phyloP scores from a whole-genome alignment of 2,329 filamentous ascomycete species.

The Sclerotinia borealis region DNA sequence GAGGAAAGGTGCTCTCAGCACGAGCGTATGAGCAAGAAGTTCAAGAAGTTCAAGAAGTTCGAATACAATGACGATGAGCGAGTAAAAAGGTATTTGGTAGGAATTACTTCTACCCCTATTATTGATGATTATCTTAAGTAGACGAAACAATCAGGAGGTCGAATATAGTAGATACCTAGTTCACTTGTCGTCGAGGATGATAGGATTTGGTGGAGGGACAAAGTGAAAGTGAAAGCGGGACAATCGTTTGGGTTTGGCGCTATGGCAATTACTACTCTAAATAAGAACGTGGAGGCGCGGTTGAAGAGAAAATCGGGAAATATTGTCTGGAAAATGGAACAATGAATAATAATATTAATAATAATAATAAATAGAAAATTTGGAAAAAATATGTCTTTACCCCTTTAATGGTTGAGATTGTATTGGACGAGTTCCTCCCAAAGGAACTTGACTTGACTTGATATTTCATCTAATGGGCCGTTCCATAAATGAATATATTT shows the following conservation, averaged over 20 bases:
- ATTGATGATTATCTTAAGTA: not conserved
- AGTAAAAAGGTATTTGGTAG: not conserved
- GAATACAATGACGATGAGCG: not conserved
- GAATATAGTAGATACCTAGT: not conserved
- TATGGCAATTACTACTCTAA: not conserved
- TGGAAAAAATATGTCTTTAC: not conserved
- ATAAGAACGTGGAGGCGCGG: slow-evolving; percentile 4
- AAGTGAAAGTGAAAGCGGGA: slow-evolving; percentile 13
- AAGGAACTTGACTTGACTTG: too few relatives aligned
- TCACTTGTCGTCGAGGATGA: slow-evolving; percentile 8
- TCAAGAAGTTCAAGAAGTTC: too few relatives aligned
- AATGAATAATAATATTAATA: too few relatives aligned
- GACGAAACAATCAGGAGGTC: not conserved
- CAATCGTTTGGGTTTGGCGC: slow-evolving; percentile 13
- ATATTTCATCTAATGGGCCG: not conserved
- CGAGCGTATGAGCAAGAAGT: not conserved
- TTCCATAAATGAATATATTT: not conserved
- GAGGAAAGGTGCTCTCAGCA: slow-evolving; percentile 1
- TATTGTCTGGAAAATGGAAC: not conserved
- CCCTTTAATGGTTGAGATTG: not conserved
- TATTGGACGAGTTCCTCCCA: not conserved
- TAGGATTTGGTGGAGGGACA: slow-evolving; percentile 13
- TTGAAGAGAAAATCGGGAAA: slow-evolving; percentile 2
- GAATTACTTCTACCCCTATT: not conserved
- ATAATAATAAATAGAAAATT: not conserved